A percentile compares a stretch with the other conserved stretches of the same genome.
Conservation (phyloP, 1,284 basidiomycete genomes). For the Naganishia sp. region DNA sequence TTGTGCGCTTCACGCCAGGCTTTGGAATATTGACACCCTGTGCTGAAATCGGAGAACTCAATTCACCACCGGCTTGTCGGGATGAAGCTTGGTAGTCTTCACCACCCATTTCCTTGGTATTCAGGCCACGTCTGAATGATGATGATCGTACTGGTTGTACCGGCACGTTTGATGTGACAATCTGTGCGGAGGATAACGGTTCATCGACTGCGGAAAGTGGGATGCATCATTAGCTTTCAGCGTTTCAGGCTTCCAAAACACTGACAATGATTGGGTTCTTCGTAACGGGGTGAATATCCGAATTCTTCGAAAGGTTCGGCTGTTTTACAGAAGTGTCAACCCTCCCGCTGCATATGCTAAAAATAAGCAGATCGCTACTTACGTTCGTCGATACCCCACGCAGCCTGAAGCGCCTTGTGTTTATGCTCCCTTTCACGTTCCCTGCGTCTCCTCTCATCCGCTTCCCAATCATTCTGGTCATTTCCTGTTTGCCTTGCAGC, state of each 20-base stretch:
- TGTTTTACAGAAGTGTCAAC: background rate
- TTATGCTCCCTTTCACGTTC: constrained; percentile 50
- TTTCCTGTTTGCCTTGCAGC: constrained; percentile 14
- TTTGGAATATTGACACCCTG: constrained; percentile 6
- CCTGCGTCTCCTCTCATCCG: constrained; percentile 45
- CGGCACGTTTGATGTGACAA: background rate
- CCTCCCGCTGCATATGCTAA: background rate
- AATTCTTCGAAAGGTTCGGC: constrained; percentile 55
- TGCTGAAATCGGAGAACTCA: background rate
- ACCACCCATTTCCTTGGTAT: constrained; percentile 7
- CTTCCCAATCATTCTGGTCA: constrained; percentile 11
- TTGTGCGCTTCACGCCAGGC: constrained; percentile 52
- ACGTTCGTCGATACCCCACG: constrained; percentile 54
- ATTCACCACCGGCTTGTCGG: constrained; percentile 6
- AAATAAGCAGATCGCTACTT: constrained; percentile 33
- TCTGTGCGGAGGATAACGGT: background rate
- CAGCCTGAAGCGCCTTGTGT: constrained; percentile 51
- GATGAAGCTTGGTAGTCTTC: background rate
- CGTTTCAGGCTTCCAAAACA: constrained; percentile 4
- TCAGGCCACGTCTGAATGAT: constrained; percentile 40
- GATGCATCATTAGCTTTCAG: background rate
- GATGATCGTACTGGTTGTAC: constrained; percentile 42
- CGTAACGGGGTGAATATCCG: constrained; percentile 47
- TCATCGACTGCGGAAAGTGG: background rate
- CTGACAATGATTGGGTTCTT: constrained; percentile 41